phyloP scores from a whole-genome alignment of 179 eudicot species.

The Drosera spatulata region DNA sequence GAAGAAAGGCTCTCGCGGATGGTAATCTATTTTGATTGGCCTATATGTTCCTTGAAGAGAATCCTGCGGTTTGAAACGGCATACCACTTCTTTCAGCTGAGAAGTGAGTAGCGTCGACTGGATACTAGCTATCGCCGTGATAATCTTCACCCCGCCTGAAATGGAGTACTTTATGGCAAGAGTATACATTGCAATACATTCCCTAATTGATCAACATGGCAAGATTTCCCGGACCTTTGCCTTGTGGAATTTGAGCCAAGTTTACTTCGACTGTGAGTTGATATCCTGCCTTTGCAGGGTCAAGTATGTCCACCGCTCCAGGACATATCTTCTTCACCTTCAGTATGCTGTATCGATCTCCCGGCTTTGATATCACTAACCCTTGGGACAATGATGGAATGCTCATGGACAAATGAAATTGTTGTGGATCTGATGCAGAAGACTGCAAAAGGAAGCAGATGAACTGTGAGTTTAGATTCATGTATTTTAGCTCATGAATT shows the following conservation, averaged over 20 bases:
- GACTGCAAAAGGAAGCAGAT: constrained; percentile 25
- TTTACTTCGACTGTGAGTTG: constrained; percentile 61
- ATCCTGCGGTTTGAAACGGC: constrained; percentile 28
- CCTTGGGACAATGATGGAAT: constrained; percentile 59
- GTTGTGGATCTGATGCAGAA: constrained; percentile 39
- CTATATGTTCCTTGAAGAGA: constrained; percentile 33
- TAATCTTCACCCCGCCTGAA: constrained; percentile 53
- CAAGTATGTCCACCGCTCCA: constrained; percentile 40
- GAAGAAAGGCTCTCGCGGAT: constrained; percentile 83
- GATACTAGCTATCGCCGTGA: constrained; percentile 60
- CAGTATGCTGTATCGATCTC: constrained; percentile 30
- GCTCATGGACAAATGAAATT: constrained; percentile 58
- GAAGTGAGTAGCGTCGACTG: constrained; percentile 71
- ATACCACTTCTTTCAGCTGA: constrained; percentile 61
- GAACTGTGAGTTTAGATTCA: background rate
- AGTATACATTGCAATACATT: background rate
- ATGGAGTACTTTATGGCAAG: background rate
- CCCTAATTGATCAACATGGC: background rate
- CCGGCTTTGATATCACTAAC: constrained; percentile 18
- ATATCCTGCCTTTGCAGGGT: constrained; percentile 62
- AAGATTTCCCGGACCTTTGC: constrained; percentile 43
- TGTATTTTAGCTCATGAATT: background rate
- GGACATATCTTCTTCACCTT: constrained; percentile 39
- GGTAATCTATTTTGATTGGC: constrained; percentile 73
- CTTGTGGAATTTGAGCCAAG: constrained; percentile 39